phyloP scores from a whole-genome alignment of 441 rosid genomes.

The Capsella rubella region DNA sequence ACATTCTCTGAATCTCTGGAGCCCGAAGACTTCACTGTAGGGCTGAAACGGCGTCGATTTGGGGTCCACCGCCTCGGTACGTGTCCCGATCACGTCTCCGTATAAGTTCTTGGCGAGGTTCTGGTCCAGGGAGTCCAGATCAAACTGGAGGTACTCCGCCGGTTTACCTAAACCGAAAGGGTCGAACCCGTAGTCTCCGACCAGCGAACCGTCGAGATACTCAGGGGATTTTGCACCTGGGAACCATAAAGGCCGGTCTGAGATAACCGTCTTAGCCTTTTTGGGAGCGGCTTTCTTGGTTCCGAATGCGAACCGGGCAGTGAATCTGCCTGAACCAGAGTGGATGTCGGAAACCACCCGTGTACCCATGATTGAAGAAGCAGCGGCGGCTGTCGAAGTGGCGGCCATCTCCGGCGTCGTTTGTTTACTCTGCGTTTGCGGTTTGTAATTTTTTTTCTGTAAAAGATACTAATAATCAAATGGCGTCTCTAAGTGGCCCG shows the following conservation, averaged over 20 bases:
- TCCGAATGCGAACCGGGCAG: constrained; percentile 80
- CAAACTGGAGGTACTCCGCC: constrained; percentile 88
- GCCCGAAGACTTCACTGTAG: constrained; percentile 86
- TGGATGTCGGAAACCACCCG: constrained; percentile 58
- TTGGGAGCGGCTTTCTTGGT: constrained; percentile 61
- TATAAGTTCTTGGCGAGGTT: constrained; percentile 79
- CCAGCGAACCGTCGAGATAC: constrained; percentile 84
- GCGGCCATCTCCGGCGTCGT: constrained; percentile 57
- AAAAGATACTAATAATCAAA: neutral
- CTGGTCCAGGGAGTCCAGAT: constrained; percentile 87
- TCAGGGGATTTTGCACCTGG: constrained; percentile 89
- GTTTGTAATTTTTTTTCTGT: constrained; percentile 21
- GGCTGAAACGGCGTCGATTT: constrained; percentile 93
- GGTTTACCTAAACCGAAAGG: constrained; percentile 95
- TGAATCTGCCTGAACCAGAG: constrained; percentile 61
- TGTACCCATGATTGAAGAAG: constrained; percentile 82
- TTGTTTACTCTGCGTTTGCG: constrained; percentile 25
- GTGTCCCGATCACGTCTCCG: constrained; percentile 84
- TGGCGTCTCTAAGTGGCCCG: constrained; percentile 33
- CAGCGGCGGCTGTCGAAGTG: constrained; percentile 55
- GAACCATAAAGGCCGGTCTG: constrained; percentile 86
- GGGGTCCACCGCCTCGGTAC: constrained; percentile 64
- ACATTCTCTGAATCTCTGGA: constrained; percentile 91
- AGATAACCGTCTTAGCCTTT: constrained; percentile 50
- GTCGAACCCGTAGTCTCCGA: constrained; percentile 90